Base-by-base conservation (phyloP, 495 filamentous ascomycete genomes). In the Thermochaetoides thermophila region DNA sequence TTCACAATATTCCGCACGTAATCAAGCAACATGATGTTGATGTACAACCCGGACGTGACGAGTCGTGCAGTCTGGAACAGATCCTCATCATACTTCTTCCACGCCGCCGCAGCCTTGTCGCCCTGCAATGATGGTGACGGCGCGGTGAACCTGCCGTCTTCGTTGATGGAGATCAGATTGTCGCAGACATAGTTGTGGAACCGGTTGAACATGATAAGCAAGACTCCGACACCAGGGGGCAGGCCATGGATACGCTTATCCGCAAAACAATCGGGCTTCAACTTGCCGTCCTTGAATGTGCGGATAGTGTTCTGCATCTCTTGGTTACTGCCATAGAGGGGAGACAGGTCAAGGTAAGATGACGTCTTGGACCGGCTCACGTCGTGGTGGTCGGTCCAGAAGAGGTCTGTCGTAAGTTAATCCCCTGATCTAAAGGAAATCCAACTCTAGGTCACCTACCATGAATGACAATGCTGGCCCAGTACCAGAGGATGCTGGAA, bases 391-490 rank as follows among this genome's bases (percentile, higher is more conserved):
- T 59, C 56, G n/a, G 55, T 58, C 50, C 55, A 56, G 35, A 57
- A 58, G 2, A 58, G 43, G 18, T 60, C 52, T 59, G 27, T 0
- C 4, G 9, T 2, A 0, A 7, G n/a, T 14, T 25, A n/a, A n/a
- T n/a, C n/a, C n/a, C n/a, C n/a, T n/a, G n/a, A n/a, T n/a, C n/a
- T n/a, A n/a, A n/a, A n/a, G n/a, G n/a, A n/a, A n/a, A n/a, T n/a
- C n/a, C n/a, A n/a, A n/a, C n/a, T n/a, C n/a, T n/a, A n/a, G 21
- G 21, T 11, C 11, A 34, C 43, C 34, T 29, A 51, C 61, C 79
- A 42, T 94, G 85, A 45, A 89, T 92, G 39, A 94, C 86, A 35
- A 92, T 82, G 11, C 75, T 81, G 5, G 84, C 85, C 49, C 85
- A 71, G 43, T 95, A 86, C 65, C 85, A 95, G 9, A 95, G 59